Percentiles rank a stretch among this genome's conserved stretches.
phyloP scores from a whole-genome alignment of 768 basidiomycete species.

The Crassisporium funariophilum region DNA sequence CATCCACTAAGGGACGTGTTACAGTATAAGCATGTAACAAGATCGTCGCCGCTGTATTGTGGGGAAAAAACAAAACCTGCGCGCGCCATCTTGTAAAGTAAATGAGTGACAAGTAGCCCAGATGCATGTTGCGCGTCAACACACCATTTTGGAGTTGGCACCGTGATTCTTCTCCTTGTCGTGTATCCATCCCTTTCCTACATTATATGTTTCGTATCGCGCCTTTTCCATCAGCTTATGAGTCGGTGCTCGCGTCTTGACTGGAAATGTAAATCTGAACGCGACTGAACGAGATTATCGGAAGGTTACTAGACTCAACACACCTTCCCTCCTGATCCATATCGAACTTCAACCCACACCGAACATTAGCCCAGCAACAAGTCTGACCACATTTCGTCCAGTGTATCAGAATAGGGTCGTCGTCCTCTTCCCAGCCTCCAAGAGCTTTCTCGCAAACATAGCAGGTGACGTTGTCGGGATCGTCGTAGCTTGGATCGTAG shows the following conservation, averaged over 20 bases:
- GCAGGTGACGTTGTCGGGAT: slow-evolving; percentile 78
- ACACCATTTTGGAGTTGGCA: slow-evolving; percentile 72
- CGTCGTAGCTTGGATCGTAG: slow-evolving; percentile 68
- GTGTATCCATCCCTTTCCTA: slow-evolving; percentile 66
- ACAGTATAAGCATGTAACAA: slow-evolving; percentile 86
- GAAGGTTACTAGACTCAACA: slow-evolving; percentile 17
- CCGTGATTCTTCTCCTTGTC: slow-evolving; percentile 62
- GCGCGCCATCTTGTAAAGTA: slow-evolving; percentile 68
- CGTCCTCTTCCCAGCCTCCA: slow-evolving; percentile 80
- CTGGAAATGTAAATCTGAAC: slow-evolving; percentile 58
- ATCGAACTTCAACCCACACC: slow-evolving; percentile 69
- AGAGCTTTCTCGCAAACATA: slow-evolving; percentile 84
- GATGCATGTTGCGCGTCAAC: background rate
- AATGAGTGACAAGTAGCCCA: background rate
- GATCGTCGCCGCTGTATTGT: slow-evolving; percentile 68
- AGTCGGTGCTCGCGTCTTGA: slow-evolving; percentile 64
- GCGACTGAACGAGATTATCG: slow-evolving; percentile 1
- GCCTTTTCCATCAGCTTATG: slow-evolving; percentile 73
- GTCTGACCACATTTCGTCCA: slow-evolving; percentile 60
- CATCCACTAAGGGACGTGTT: slow-evolving; percentile 79
- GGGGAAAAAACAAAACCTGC: slow-evolving; percentile 89
- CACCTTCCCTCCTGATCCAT: slow-evolving; percentile 60
- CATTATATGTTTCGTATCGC: slow-evolving; percentile 64
- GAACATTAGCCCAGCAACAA: slow-evolving; percentile 82
- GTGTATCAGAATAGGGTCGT: slow-evolving; percentile 89